Evolutionary conservation across 2,329 filamentous ascomycete species (phyloP).

Genomic region (Neospermospora avenae): DNA sequence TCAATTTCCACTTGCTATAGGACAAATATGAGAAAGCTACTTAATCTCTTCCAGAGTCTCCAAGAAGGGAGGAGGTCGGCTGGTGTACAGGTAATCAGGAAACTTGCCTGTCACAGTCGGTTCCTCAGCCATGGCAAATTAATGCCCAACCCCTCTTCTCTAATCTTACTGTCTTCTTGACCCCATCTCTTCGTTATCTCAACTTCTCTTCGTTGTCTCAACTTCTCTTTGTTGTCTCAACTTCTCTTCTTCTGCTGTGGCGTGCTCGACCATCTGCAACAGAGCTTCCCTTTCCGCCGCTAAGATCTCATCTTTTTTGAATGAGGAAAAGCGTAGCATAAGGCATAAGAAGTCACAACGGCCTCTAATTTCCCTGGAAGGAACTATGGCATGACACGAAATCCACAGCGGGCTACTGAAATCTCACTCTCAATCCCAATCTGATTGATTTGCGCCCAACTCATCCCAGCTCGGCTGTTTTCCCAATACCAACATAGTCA

Average conservation of each 20-base stretch:
- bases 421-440: neutral
- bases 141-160: neutral
- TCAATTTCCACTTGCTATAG: neutral
- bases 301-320: neutral
- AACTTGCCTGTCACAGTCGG: neutral
- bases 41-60: neutral
- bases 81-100: neutral
- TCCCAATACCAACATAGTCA: neutral
- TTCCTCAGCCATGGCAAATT: neutral
- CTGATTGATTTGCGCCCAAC: neutral
- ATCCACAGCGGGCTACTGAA: neutral
- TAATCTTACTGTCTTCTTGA: neutral
- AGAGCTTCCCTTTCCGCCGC: neutral
- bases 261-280: neutral
- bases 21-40: neutral
- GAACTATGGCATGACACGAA: neutral
- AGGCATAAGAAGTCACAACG: conserved; percentile 1
- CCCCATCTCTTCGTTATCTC: neutral
- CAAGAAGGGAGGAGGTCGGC: neutral
- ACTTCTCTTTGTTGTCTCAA: neutral
- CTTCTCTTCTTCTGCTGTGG: neutral
- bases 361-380: neutral
- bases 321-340: neutral
- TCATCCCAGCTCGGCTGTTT: neutral
- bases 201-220: neutral